phyloP scores from a whole-genome alignment of 1,284 basidiomycete species.

The Volvariella volvacea region DNA sequence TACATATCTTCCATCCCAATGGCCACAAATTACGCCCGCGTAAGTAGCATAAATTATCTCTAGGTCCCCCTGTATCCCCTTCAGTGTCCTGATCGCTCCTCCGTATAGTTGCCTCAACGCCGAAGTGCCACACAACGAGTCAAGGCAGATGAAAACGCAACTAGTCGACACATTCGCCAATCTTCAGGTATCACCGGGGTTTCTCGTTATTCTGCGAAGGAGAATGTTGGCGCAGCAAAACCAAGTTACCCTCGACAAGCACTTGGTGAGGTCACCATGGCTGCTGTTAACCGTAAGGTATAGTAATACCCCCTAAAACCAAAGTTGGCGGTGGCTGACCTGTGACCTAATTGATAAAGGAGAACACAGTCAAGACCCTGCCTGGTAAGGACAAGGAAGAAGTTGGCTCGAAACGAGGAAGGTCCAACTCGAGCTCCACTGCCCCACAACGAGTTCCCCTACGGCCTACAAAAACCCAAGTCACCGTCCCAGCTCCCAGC shows the following conservation, averaged over 20 bases:
- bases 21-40: slow-evolving; percentile 52
- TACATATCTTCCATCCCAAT: slow-evolving; percentile 31
- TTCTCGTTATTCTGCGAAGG: slow-evolving; percentile 38
- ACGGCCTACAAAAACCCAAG: slow-evolving; percentile 45
- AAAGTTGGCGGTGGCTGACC: too few species aligned
- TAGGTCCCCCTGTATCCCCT: slow-evolving; percentile 8
- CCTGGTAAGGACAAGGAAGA: slow-evolving; percentile 50
- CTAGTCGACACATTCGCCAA: slow-evolving; percentile 56
- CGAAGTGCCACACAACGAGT: slow-evolving; percentile 45
- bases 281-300: slow-evolving; percentile 71
- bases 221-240: slow-evolving; percentile 36
- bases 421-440: slow-evolving; percentile 53
- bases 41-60: slow-evolving; percentile 24
- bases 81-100: too few species aligned
- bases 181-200: slow-evolving; percentile 40
- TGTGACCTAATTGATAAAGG: slow-evolving; percentile 19
- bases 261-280: slow-evolving; percentile 65
- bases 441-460: slow-evolving; percentile 58
- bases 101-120: slow-evolving; percentile 28
- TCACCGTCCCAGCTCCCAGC: slow-evolving; percentile 30
- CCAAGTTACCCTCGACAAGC: slow-evolving; percentile 46
- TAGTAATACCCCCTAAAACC: slow-evolving; percentile 17
- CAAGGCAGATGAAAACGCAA: slow-evolving; percentile 72
- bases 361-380: slow-evolving; percentile 32
- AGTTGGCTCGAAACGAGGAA: slow-evolving; percentile 53